phyloP scores from a whole-genome alignment of 2,329 filamentous ascomycete genomes.

The Leptographium radiaticola region DNA sequence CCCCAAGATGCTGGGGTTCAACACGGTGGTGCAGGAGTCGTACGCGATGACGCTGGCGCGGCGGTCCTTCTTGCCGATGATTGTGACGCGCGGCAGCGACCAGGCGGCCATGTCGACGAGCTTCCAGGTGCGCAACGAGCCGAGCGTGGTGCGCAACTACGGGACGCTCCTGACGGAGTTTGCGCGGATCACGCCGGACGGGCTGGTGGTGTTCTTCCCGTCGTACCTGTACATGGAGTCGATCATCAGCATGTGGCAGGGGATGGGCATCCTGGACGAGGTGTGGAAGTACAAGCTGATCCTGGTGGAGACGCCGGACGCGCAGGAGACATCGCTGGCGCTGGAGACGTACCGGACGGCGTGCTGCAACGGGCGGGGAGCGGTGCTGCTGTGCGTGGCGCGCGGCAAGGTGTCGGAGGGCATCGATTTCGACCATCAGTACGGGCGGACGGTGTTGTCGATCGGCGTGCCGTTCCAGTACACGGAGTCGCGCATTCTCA shows the following conservation, averaged over 20 bases:
- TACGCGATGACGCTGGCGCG: conserved; percentile 94
- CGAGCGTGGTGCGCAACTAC: conserved; percentile 93
- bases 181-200: conserved; percentile 88
- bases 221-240: conserved; percentile 99
- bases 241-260: conserved; percentile 98
- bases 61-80: conserved; percentile 93
- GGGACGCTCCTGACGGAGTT: conserved; percentile 90
- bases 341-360: conserved; percentile 95
- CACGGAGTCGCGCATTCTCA: conserved; percentile 92
- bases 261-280: conserved; percentile 92
- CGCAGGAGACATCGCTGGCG: conserved; percentile 89
- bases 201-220: conserved; percentile 98
- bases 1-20: conserved; percentile 93
- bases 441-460: conserved; percentile 86
- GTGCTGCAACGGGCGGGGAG: conserved; percentile 91
- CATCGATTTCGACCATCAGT: conserved; percentile 98
- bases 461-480: conserved; percentile 98
- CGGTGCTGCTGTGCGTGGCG: conserved; percentile 85
- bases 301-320: conserved; percentile 91
- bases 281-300: conserved; percentile 99
- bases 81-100: conserved; percentile 88
- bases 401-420: conserved; percentile 96
- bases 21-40: conserved; percentile 86
- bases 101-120: conserved; percentile 86
- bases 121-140: conserved; percentile 92